Evolutionary conservation across 352 stramenopile genomes (phyloP).

Genomic region (Pythium myriotylum): DNA sequence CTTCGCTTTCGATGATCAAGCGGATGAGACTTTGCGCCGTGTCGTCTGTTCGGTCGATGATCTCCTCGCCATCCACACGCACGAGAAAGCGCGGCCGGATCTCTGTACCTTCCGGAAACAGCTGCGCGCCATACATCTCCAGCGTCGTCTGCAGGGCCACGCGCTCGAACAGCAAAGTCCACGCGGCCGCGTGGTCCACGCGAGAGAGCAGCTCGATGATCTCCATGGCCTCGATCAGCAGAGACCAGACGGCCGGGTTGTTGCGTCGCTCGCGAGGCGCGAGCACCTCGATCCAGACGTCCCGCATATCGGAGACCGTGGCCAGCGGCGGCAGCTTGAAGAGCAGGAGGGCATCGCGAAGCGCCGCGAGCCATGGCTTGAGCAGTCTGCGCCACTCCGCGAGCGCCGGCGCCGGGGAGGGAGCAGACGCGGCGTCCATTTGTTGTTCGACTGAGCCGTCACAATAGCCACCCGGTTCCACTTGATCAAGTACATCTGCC

Average conservation of each 20-base stretch:
- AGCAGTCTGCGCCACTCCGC: constrained; percentile 5
- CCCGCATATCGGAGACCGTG: constrained; percentile 20
- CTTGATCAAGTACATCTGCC: too few relatives aligned
- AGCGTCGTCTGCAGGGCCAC: neutral
- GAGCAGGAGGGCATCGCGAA: neutral
- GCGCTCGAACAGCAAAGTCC: constrained; percentile 16
- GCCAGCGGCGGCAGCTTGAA: constrained; percentile 11
- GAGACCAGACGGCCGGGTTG: constrained; percentile 15
- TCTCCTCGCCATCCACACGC: constrained; percentile 2
- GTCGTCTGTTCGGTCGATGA: constrained; percentile 6
- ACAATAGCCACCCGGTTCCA: neutral
- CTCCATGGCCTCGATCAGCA: constrained; percentile 20
- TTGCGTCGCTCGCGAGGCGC: constrained; percentile 9
- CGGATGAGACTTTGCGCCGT: constrained; percentile 15
- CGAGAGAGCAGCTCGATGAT: constrained; percentile 19
- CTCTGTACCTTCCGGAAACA: neutral
- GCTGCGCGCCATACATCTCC: constrained; percentile 7
- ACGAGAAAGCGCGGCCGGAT: constrained; percentile 6
- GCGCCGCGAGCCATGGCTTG: constrained; percentile 19
- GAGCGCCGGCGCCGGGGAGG: neutral
- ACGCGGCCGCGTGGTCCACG: constrained; percentile 15
- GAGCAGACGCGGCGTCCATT: neutral
- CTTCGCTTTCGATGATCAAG: constrained; percentile 18
- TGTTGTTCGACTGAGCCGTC: neutral
- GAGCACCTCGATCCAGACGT: neutral